Evolutionary conservation across 2,329 filamentous ascomycete species (phyloP).

Genomic region (Arachnomyces sp.): DNA sequence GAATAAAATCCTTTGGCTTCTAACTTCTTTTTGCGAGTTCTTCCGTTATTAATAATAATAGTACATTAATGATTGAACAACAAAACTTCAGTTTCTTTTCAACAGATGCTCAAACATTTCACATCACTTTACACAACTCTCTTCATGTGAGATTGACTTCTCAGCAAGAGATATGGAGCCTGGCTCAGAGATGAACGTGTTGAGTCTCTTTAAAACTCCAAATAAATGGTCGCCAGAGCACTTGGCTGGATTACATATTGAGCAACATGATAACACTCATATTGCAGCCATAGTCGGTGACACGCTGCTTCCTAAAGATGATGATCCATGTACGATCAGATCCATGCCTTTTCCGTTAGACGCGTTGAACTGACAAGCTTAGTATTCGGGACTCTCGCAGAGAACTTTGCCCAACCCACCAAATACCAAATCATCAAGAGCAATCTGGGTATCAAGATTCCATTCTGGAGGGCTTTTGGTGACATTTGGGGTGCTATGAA

Average conservation of each 20-base stretch:
- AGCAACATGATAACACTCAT: background rate
- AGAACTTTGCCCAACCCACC: background rate
- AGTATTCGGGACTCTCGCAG: background rate
- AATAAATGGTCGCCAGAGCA: constrained; percentile 1
- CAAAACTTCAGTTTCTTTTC: too few relatives aligned
- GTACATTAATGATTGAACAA: too few relatives aligned
- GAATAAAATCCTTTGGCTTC: too few relatives aligned
- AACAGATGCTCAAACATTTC: too few relatives aligned
- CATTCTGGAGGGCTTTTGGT: background rate
- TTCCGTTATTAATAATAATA: too few relatives aligned
- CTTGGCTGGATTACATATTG: constrained; percentile 1
- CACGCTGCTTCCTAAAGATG: background rate
- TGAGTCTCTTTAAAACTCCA: background rate
- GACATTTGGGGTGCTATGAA: background rate
- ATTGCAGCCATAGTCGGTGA: background rate
- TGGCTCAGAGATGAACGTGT: background rate
- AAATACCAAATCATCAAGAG: too few relatives aligned
- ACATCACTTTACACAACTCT: too few relatives aligned
- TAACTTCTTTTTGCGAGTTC: too few relatives aligned
- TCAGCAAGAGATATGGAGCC: too few relatives aligned
- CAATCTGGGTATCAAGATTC: background rate
- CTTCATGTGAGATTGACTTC: too few relatives aligned
- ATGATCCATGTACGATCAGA: background rate
- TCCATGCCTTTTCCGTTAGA: background rate
- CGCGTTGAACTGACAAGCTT: background rate